A percentile compares a stretch with the other conserved stretches of the same genome.
Conservation (phyloP, 768 basidiomycete genomes). For the Serendipita sp. region DNA sequence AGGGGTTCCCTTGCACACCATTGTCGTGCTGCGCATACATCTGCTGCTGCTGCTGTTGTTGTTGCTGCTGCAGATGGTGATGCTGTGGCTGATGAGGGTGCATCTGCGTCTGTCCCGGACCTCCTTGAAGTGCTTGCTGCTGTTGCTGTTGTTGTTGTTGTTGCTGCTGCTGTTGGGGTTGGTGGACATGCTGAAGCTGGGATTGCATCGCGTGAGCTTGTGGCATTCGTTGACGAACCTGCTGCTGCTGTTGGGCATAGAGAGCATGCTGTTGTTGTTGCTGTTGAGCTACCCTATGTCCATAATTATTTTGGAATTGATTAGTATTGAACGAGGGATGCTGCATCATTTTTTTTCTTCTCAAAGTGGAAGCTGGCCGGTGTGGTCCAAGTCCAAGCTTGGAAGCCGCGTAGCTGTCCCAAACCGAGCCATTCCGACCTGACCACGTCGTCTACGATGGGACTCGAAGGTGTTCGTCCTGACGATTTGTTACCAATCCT, state of each 20-base stretch:
- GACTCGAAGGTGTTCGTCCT: slow-evolving; percentile 1
- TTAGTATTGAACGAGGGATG: background rate
- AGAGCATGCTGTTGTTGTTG: background rate
- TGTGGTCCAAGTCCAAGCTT: slow-evolving; percentile 1
- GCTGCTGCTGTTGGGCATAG: background rate
- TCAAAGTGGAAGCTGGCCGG: background rate
- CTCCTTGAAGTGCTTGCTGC: background rate
- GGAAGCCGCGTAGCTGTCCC: background rate
- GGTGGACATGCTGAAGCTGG: background rate
- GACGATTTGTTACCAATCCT: slow-evolving; percentile 2
- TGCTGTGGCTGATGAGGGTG: background rate
- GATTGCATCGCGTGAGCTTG: background rate
- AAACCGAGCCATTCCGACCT: background rate
- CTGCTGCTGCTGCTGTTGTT: slow-evolving; percentile 2
- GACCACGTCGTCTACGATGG: background rate
- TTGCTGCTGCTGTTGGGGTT: background rate
- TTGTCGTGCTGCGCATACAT: background rate
- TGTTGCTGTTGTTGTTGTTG: background rate
- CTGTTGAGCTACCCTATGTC: background rate
- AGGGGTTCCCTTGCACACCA: background rate
- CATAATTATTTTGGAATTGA: slow-evolving; percentile 4
- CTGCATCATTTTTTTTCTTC: background rate
- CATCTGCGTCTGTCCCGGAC: background rate
- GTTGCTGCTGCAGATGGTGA: background rate
- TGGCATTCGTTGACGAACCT: background rate